These are phyloP conservation scores for Pseudogymnoascus sp. DNA, from an alignment of 2,329 filamentous ascomycete species.

Conservation along the genomic window DNA sequence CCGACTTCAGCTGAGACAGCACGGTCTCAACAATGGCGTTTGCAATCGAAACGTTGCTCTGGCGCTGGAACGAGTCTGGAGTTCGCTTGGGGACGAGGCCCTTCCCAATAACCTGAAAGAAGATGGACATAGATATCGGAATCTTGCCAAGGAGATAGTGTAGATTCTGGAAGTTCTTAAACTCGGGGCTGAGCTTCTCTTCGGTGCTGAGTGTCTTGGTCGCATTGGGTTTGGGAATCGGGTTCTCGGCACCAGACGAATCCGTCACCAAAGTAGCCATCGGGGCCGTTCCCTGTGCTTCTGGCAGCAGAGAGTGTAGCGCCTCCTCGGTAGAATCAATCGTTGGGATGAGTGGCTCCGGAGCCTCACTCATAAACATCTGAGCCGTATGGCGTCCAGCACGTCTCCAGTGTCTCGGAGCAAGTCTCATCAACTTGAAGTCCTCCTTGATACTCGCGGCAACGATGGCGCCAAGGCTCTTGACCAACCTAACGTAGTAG, in stretches of 20 bases:
- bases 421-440: slow-evolving; percentile 61
- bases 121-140: slow-evolving; percentile 69
- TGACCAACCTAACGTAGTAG: slow-evolving; percentile 67
- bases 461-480: slow-evolving; percentile 68
- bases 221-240: neutral
- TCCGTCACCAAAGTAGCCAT: slow-evolving; percentile 8
- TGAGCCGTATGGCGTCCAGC: slow-evolving; percentile 12
- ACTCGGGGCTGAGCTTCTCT: slow-evolving; percentile 27
- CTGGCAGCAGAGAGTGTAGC: slow-evolving; percentile 17
- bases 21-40: slow-evolving; percentile 64
- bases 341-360: neutral
- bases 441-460: slow-evolving; percentile 79
- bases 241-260: slow-evolving; percentile 6
- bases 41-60: slow-evolving; percentile 46
- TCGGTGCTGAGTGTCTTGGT: slow-evolving; percentile 3
- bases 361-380: neutral
- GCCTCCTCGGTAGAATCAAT: slow-evolving; percentile 24
- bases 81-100: slow-evolving; percentile 67
- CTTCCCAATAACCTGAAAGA: slow-evolving; percentile 81
- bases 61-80: slow-evolving; percentile 52
- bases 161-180: slow-evolving; percentile 72
- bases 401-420: slow-evolving; percentile 58
- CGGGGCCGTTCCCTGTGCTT: slow-evolving; percentile 11
- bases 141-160: slow-evolving; percentile 70
- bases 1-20: slow-evolving; percentile 52